Conservation (phyloP, 352 stramenopile genomes). For the Globisporangium ultimum region DNA sequence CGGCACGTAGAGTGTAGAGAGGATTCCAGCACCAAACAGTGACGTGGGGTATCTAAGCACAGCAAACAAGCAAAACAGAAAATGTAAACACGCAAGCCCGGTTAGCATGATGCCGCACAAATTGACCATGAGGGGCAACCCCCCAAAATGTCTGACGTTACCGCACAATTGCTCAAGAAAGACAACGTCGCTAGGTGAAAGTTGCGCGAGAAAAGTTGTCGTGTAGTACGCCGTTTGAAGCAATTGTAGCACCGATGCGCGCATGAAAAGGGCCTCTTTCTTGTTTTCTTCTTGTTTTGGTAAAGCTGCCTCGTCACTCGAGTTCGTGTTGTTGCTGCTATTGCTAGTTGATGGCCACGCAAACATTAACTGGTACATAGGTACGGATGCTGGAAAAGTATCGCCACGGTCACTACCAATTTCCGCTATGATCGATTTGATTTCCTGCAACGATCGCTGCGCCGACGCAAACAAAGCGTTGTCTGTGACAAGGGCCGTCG, state of each 20-base stretch:
- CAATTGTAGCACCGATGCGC: constrained; percentile 36
- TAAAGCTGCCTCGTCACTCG: too few species aligned
- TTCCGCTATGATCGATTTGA: constrained; percentile 4
- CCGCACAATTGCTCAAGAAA: constrained; percentile 31
- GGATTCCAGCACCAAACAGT: constrained; percentile 22
- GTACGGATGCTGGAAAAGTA: neutral
- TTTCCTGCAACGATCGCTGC: neutral
- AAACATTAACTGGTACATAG: neutral
- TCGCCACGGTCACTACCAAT: neutral
- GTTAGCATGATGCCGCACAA: too few species aligned
- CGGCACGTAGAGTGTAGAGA: constrained; percentile 33
- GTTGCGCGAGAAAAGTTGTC: constrained; percentile 17
- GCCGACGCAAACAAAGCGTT: constrained; percentile 4
- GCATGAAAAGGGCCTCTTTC: constrained; percentile 22
- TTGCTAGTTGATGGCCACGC: neutral
- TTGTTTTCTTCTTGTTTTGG: neutral
- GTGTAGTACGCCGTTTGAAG: constrained; percentile 36
- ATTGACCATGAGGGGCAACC: too few species aligned
- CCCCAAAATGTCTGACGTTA: neutral
- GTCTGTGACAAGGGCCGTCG: constrained; percentile 7
- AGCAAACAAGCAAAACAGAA: constrained; percentile 1
- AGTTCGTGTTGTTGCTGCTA: neutral
- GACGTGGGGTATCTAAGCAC: constrained; percentile 26
- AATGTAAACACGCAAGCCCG: neutral
- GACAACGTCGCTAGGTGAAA: constrained; percentile 18